Evolutionary conservation across 306 rosid genomes (phyloP).

Genomic region (Prunus armeniaca): DNA sequence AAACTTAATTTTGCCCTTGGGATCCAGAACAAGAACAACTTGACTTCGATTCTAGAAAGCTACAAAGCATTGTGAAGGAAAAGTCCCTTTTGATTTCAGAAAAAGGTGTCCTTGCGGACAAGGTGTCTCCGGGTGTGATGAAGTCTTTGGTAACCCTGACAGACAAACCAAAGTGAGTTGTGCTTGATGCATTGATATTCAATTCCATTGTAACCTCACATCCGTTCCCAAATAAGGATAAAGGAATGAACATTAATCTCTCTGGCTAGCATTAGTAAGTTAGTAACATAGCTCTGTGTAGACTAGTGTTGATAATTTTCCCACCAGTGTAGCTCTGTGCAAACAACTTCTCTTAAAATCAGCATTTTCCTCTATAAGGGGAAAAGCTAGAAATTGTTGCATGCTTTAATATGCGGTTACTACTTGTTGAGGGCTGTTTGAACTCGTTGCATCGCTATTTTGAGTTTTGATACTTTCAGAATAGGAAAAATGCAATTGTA

Average conservation of each 20-base stretch:
- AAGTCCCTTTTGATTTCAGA: slow-evolving; percentile 74
- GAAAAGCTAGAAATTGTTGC: not conserved
- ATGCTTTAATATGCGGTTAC: not conserved
- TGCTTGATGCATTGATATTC: slow-evolving; percentile 11
- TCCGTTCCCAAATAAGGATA: not conserved
- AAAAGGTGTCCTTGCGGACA: slow-evolving; percentile 70
- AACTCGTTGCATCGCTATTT: too few species aligned
- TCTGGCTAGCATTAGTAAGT: not conserved
- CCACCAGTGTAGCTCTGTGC: not conserved
- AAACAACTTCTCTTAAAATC: not conserved
- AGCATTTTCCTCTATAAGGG: not conserved
- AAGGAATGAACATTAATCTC: not conserved
- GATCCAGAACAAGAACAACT: slow-evolving; percentile 68
- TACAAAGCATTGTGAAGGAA: slow-evolving; percentile 77
- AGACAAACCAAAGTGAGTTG: slow-evolving; percentile 58
- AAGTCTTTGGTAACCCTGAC: slow-evolving; percentile 63
- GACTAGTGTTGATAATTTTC: not conserved
- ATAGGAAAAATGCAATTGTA: not conserved
- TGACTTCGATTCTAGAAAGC: slow-evolving; percentile 70
- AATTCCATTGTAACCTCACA: not conserved
- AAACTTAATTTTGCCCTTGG: slow-evolving; percentile 2
- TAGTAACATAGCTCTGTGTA: not conserved
- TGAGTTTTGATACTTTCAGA: not conserved
- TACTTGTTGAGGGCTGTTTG: not conserved
- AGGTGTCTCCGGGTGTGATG: slow-evolving; percentile 69